Percentiles rank a stretch among this genome's conserved stretches.
Evolutionary conservation across 805 yeast genomes (phyloP).

Genomic region (Kluyveromyces starmeri): DNA sequence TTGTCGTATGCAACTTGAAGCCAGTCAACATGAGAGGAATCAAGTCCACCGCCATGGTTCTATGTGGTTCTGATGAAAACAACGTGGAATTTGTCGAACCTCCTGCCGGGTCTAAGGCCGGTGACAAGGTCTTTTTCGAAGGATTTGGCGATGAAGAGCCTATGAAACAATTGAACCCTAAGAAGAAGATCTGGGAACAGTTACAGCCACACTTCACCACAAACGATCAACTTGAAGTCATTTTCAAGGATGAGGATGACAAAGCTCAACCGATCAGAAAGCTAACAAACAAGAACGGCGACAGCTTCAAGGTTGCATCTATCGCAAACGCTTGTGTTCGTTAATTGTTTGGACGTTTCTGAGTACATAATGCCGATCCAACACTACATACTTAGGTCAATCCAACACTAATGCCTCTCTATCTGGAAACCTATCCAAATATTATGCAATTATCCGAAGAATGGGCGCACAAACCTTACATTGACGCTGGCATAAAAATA

Average conservation of each 20-base stretch:
- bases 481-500: too few relatives aligned
- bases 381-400: too few relatives aligned
- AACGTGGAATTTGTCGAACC: conserved; percentile 90
- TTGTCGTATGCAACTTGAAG: conserved; percentile 90
- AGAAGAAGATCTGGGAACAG: conserved; percentile 96
- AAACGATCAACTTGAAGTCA: conserved; percentile 62
- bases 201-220: conserved; percentile 89
- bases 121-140: conserved; percentile 94
- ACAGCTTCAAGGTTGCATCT: conserved; percentile 62
- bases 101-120: conserved; percentile 86
- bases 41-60: conserved; percentile 92
- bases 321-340: conserved; percentile 74
- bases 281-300: conserved; percentile 75
- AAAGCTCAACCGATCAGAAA: conserved; percentile 62
- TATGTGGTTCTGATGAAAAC: conserved; percentile 75
- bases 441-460: too few relatives aligned
- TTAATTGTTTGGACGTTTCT: conserved; percentile 33
- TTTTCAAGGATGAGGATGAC: conserved; percentile 55
- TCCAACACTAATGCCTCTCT: background rate
- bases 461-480: too few relatives aligned
- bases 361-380: too few relatives aligned
- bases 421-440: too few relatives aligned
- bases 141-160: conserved; percentile 77
- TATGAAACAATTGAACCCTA: conserved; percentile 88
- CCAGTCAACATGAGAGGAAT: conserved; percentile 98